Evolutionary conservation across 192 early-diverging fungal genomes (phyloP), one percentile per base, ranked within the genome.

Genomic region (Coemansia furcata): DNA sequence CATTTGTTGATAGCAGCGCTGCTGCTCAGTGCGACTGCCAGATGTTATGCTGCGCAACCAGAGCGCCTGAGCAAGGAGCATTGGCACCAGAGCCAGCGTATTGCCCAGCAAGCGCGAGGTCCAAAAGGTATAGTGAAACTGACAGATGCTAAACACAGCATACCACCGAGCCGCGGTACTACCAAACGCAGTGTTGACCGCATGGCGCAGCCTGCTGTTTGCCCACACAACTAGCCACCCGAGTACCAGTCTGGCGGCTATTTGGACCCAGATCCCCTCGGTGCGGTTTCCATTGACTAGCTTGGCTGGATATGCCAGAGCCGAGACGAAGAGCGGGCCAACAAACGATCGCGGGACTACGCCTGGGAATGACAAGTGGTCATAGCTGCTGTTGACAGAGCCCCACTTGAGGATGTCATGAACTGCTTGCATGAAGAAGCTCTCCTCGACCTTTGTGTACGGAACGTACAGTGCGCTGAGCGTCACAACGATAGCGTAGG

Each of bases 361-460:
- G 33, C 97, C 97, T 2, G 97, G 95, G 74, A 95, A 99, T 50
- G 86, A 85, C 42, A 96, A 63, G 74, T 98, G 95, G 69, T 98
- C 97, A 77, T 85, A 99, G 40, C 67, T 23, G 55, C 32, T 30
- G 63, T 66, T 71, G 50, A 86, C 52, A 42, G 39, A 15, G 42
- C 84, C 80, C 84, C 85, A 82, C 30, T 85, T 80, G 58, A 97
- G 65, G 33, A 98, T 85, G 69, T 99, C 97, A 74, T 99, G 94
- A 6, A 86, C 85, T 6, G 97, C 95, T 78, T 99, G 97, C 52
- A 94, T 63, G 69, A 93, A 95, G 83, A 99, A 99, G 68, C 92
- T 94, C 75, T 99, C 97, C 76, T 99, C 95, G 58, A 99, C 95
- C 78, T 99, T 99, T 37, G 95, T 94, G 76, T 82, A 97, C 0